Evolutionary conservation across 1,284 basidiomycete species (phyloP), one percentile per base, ranked within the genome.

Genomic region (Malassezia pachydermatis): DNA sequence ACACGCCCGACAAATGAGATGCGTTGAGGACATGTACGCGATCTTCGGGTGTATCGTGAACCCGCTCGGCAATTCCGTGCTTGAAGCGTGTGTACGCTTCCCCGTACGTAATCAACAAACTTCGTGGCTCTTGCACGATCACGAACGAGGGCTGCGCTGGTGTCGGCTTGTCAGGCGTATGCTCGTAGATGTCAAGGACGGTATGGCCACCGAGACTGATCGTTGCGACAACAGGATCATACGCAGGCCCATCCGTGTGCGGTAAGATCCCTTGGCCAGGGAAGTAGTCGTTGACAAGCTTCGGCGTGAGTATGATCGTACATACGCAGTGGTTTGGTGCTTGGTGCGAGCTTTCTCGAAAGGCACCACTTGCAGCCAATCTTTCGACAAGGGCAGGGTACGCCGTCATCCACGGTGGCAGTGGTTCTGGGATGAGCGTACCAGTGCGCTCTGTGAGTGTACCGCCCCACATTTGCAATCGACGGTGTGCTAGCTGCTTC

Each of bases 211-310:
- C 84, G 45, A 95, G 75, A 10, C 88, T 89, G 48, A 95, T 76
- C 9, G 89, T 95, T 1, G 87, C 84, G 0, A 95, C 89, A 5
- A 84, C 81, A 0, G 88, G 85, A 61, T 82, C 77, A 74, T 94
- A 95, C 3, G 84, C 81, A 0, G 84, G 82, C 0, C 90, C 89
- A 68, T 95, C 90, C 73, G 94, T 83, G 64, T 94, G 90, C 1
- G 88, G 87, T 55, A 69, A 58, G 53, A 96, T 96, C 17, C 90
- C 90, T 74, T 95, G 88, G 1, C 86, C 86, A 5, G 87, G 78
- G 22, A 79, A 76, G 69, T 95, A 95, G 54, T 73, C 62, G 37
- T 83, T 86, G 42, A 63, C 57, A 32, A 62, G 60, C 52, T 45
- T 48, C 43, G 24, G 9, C 29, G 42, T 11, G 37, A 49, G 39